Evolutionary conservation across 805 yeast species (phyloP).

Genomic region (Lipomyces lipofer): DNA sequence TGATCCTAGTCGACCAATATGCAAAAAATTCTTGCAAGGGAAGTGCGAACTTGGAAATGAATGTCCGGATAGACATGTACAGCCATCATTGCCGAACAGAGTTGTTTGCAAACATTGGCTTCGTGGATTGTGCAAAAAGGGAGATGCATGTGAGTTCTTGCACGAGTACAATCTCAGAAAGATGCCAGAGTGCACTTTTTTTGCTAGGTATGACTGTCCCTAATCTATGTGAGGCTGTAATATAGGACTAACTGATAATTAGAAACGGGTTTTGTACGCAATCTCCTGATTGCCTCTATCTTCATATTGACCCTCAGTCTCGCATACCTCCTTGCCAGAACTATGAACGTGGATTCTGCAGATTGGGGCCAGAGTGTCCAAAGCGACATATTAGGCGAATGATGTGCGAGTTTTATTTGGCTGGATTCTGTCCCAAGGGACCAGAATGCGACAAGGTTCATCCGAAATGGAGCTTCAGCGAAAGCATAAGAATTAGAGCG

Average conservation of each 20-base stretch:
- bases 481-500: slow-evolving; percentile 16
- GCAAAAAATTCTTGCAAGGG: slow-evolving; percentile 68
- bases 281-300: slow-evolving; percentile 88
- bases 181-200: slow-evolving; percentile 96
- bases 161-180: slow-evolving; percentile 92
- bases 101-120: slow-evolving; percentile 99
- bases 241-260: slow-evolving; percentile 5
- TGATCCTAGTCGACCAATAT: slow-evolving; percentile 86
- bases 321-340: slow-evolving; percentile 85
- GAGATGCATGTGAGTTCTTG: slow-evolving; percentile 91
- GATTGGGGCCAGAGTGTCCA: slow-evolving; percentile 83
- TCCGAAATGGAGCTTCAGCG: slow-evolving; percentile 57
- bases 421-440: slow-evolving; percentile 94
- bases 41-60: slow-evolving; percentile 82
- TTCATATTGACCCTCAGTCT: slow-evolving; percentile 86
- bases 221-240: not conserved
- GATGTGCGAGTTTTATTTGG: slow-evolving; percentile 74
- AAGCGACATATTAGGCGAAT: slow-evolving; percentile 76
- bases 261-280: slow-evolving; percentile 62
- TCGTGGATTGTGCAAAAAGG: slow-evolving; percentile 94
- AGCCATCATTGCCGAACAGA: slow-evolving; percentile 63
- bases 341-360: slow-evolving; percentile 87
- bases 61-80: slow-evolving; percentile 85
- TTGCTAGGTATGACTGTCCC: slow-evolving; percentile 68
- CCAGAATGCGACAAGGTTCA: slow-evolving; percentile 75